Percentiles rank a stretch among this genome's conserved stretches.
Conservation (phyloP, 192 early-diverging fungal species). For the Rhizophagus prolifer region DNA sequence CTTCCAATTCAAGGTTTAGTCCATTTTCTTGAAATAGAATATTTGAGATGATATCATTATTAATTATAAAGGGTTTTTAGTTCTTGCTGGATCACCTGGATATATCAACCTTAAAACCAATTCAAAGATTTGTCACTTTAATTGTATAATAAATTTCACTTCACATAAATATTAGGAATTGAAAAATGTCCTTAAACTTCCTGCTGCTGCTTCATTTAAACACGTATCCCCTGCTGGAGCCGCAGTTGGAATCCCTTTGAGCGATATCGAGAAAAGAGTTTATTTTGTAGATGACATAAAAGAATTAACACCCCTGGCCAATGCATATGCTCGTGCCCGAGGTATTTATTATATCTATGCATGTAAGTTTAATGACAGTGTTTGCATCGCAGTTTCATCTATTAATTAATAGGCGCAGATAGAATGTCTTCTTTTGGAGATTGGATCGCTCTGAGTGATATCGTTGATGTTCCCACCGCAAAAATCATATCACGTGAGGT, state of each 20-base stretch:
- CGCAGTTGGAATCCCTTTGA: constrained; percentile 83
- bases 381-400: neutral
- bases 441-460: constrained; percentile 93
- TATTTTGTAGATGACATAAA: constrained; percentile 89
- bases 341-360: constrained; percentile 32
- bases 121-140: no score
- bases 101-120: constrained; percentile 83
- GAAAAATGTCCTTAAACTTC: constrained; percentile 74
- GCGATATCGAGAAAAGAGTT: constrained; percentile 80
- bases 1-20: constrained; percentile 72
- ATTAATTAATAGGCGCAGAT: constrained; percentile 65
- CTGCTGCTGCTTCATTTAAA: constrained; percentile 99
- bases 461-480: constrained; percentile 88
- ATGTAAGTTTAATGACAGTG: neutral
- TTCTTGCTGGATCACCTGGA: constrained; percentile 91
- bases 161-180: constrained; percentile 56
- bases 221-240: constrained; percentile 98
- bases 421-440: constrained; percentile 99
- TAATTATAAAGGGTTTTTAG: constrained; percentile 35
- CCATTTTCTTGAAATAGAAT: neutral
- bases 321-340: constrained; percentile 95
- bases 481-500: constrained; percentile 93
- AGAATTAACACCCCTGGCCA: constrained; percentile 79
- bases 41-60: neutral
- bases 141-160: neutral